phyloP scores from a whole-genome alignment of 2,329 filamentous ascomycete species.

The Metarhizium robertsii region DNA sequence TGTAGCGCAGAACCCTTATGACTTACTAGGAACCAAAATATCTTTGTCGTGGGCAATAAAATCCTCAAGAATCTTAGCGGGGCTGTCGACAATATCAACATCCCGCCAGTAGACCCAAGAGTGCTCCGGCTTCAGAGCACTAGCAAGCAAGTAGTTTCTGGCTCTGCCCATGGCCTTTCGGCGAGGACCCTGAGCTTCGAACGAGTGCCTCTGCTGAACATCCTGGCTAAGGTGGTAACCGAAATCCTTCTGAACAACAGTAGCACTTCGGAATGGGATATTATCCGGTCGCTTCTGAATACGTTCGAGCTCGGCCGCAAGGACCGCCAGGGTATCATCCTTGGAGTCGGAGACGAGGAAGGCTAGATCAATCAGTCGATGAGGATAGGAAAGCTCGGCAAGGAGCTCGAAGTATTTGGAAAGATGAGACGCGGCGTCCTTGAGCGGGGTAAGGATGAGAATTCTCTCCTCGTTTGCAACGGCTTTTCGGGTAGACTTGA shows the following conservation, averaged over 20 bases:
- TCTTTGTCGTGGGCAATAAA: slow-evolving; percentile 92
- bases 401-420: slow-evolving; percentile 90
- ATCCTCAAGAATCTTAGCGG: slow-evolving; percentile 80
- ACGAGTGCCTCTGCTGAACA: slow-evolving; percentile 76
- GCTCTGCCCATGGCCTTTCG: slow-evolving; percentile 85
- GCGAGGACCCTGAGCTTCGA: slow-evolving; percentile 78
- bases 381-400: slow-evolving; percentile 82
- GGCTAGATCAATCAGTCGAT: slow-evolving; percentile 87
- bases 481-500: slow-evolving; percentile 73
- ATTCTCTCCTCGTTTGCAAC: slow-evolving; percentile 74
- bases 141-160: slow-evolving; percentile 80
- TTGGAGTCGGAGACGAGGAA: slow-evolving; percentile 89
- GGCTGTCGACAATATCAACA: slow-evolving; percentile 90
- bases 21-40: slow-evolving; percentile 85
- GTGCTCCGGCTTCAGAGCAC: slow-evolving; percentile 84
- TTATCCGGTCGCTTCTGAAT: slow-evolving; percentile 75
- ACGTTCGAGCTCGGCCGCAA: slow-evolving; percentile 76
- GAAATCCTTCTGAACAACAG: slow-evolving; percentile 89
- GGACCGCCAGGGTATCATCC: slow-evolving; percentile 83
- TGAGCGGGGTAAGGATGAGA: slow-evolving; percentile 84
- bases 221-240: slow-evolving; percentile 63
- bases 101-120: slow-evolving; percentile 99
- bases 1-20: not conserved
- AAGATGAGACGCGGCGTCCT: slow-evolving; percentile 76
- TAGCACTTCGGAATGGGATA: slow-evolving; percentile 75